Evolutionary conservation across 2,329 filamentous ascomycete species (phyloP).

Genomic region (Knufia petricola): DNA sequence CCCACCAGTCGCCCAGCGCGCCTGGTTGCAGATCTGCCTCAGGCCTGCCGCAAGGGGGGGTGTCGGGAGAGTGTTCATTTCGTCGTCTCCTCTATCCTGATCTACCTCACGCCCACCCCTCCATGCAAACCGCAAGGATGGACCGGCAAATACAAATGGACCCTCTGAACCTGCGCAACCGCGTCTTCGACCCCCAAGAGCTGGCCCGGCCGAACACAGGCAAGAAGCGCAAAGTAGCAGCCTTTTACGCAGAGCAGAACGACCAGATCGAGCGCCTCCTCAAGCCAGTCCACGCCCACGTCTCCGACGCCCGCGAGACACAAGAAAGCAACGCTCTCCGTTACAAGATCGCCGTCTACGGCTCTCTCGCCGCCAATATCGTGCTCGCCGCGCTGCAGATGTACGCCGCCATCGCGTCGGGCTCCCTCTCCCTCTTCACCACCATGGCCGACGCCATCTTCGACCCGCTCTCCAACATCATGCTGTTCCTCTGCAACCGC

Average conservation of each 20-base stretch:
- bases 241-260: conserved; percentile 86
- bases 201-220: neutral
- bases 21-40: too few relatives aligned
- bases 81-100: too few relatives aligned
- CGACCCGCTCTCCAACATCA: conserved; percentile 81
- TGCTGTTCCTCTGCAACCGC: conserved; percentile 74
- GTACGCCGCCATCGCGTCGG: conserved; percentile 76
- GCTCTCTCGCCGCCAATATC: conserved; percentile 69
- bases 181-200: neutral
- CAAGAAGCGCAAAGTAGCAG: conserved; percentile 46
- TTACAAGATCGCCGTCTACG: conserved; percentile 52
- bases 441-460: conserved; percentile 96
- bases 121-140: too few relatives aligned
- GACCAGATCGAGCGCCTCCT: conserved; percentile 85
- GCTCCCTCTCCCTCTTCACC: conserved; percentile 90
- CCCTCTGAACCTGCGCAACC: neutral
- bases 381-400: conserved; percentile 70
- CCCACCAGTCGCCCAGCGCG: too few relatives aligned
- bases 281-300: conserved; percentile 87
- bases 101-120: too few relatives aligned
- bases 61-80: too few relatives aligned
- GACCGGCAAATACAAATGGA: too few relatives aligned
- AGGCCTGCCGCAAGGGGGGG: too few relatives aligned
- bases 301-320: conserved; percentile 68
- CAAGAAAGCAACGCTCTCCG: conserved; percentile 68